A percentile compares a stretch with the other conserved stretches of the same genome.
Evolutionary conservation across 495 filamentous ascomycete genomes (phyloP).

Genomic region (Tirmania nivea): DNA sequence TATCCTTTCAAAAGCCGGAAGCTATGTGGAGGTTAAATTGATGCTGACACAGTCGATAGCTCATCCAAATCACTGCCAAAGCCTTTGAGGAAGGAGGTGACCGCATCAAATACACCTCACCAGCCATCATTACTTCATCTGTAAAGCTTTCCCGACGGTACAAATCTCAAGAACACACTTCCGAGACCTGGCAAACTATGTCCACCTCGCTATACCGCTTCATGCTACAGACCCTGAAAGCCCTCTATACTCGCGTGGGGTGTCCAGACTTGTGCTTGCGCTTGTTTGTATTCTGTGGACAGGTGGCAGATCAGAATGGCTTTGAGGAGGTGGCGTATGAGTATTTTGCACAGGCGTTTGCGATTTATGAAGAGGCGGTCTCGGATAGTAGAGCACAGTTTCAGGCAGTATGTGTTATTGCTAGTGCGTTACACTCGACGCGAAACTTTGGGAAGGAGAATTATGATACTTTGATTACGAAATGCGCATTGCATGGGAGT

Average conservation of each 20-base stretch:
- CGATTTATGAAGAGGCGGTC: constrained; percentile 89
- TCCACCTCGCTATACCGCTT: constrained; percentile 83
- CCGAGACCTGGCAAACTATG: constrained; percentile 84
- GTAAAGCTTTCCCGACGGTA: constrained; percentile 75
- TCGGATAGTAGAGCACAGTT: constrained; percentile 91
- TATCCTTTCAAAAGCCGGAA: not conserved
- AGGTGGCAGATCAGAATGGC: constrained; percentile 76
- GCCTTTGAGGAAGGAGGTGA: constrained; percentile 86
- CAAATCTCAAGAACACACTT: constrained; percentile 81
- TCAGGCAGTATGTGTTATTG: constrained; percentile 89
- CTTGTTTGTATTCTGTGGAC: constrained; percentile 74
- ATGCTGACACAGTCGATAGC: constrained; percentile 25
- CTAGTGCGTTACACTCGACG: constrained; percentile 66
- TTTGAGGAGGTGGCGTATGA: constrained; percentile 95
- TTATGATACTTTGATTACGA: constrained; percentile 95
- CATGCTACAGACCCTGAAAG: constrained; percentile 65
- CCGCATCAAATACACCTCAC: constrained; percentile 83
- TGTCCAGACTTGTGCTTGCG: constrained; percentile 71
- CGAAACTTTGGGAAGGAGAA: constrained; percentile 85
- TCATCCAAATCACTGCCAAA: constrained; percentile 72
- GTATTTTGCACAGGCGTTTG: constrained; percentile 96
- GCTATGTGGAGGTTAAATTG: not conserved
- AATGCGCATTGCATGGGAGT: constrained; percentile 87
- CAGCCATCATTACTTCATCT: constrained; percentile 72
- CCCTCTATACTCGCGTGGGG: constrained; percentile 73